A percentile compares a stretch with the other conserved stretches of the same genome.
phyloP scores from a whole-genome alignment of 192 early-diverging fungal species.

The Mortierella hygrophila region DNA sequence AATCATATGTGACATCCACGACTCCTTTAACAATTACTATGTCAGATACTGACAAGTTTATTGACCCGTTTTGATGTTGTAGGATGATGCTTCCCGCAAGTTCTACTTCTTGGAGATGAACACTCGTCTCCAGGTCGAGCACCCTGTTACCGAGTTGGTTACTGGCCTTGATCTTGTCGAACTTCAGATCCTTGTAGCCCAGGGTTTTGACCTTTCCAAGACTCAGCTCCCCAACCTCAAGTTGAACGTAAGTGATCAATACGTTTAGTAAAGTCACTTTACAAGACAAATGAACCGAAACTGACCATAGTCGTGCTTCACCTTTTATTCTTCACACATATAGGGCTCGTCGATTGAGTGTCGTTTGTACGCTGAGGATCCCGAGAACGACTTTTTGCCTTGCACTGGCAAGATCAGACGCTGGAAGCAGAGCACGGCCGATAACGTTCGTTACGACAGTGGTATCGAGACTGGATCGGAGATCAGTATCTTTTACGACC shows the following conservation, averaged over 20 bases:
- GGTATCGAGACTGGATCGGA: constrained; percentile 66
- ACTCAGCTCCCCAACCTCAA: constrained; percentile 51
- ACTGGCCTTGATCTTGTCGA: constrained; percentile 74
- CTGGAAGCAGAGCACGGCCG: constrained; percentile 58
- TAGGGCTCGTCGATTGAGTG: constrained; percentile 71
- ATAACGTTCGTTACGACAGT: constrained; percentile 64
- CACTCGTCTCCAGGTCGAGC: constrained; percentile 77
- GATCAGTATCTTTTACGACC: constrained; percentile 71
- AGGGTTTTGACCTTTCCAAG: constrained; percentile 54
- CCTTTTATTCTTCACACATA: background rate
- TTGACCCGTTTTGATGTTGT: background rate
- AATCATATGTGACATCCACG: background rate
- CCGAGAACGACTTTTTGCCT: constrained; percentile 70
- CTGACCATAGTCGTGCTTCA: background rate
- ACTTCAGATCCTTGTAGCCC: constrained; percentile 70
- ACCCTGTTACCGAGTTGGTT: constrained; percentile 72
- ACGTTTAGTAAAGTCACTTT: background rate
- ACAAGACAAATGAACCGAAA: background rate
- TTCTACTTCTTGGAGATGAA: constrained; percentile 80
- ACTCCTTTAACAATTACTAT: no score
- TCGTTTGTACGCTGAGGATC: constrained; percentile 73
- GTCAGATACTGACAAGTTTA: no score
- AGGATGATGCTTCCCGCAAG: constrained; percentile 60
- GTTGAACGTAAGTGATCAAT: constrained; percentile 22
- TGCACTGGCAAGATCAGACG: constrained; percentile 67